These are phyloP conservation scores for Linnemannia elongata DNA, from an alignment of 192 early-diverging fungal species.

Conservation along the genomic window DNA sequence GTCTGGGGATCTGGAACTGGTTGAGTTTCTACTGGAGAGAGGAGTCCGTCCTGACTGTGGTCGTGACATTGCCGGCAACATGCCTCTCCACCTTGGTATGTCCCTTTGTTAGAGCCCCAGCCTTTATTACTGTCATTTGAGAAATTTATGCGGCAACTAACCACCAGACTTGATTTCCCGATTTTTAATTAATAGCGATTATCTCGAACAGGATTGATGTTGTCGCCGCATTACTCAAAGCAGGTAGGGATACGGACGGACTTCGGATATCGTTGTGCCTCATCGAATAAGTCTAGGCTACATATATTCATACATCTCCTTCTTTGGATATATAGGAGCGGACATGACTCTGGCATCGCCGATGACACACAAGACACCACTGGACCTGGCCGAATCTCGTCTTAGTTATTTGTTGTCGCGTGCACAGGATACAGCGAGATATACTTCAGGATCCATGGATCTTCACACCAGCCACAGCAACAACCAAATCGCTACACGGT, in stretches of 20 bases:
- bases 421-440: slow-evolving; percentile 36
- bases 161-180: not conserved
- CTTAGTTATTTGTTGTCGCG: slow-evolving; percentile 42
- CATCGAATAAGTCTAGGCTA: not conserved
- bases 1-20: slow-evolving; percentile 48
- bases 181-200: slow-evolving; percentile 26
- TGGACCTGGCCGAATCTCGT: slow-evolving; percentile 50
- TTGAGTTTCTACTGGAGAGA: slow-evolving; percentile 49
- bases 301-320: not conserved
- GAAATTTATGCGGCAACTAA: not conserved
- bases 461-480: slow-evolving; percentile 17
- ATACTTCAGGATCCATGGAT: slow-evolving; percentile 15
- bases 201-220: slow-evolving; percentile 52
- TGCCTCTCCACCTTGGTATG: slow-evolving; percentile 51
- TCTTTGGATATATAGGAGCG: slow-evolving; percentile 13
- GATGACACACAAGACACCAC: slow-evolving; percentile 53
- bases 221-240: slow-evolving; percentile 46
- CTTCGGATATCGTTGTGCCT: not conserved
- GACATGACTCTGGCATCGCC: slow-evolving; percentile 55
- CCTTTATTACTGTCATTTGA: not conserved
- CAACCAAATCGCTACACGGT: slow-evolving; percentile 27
- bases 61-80: slow-evolving; percentile 53
- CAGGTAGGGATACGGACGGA: slow-evolving; percentile 8
- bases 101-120: not conserved
- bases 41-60: slow-evolving; percentile 53